Evolutionary conservation across 495 filamentous ascomycete species (phyloP), one percentile per base, ranked within the genome.

Genomic region (Parmelia sp.): DNA sequence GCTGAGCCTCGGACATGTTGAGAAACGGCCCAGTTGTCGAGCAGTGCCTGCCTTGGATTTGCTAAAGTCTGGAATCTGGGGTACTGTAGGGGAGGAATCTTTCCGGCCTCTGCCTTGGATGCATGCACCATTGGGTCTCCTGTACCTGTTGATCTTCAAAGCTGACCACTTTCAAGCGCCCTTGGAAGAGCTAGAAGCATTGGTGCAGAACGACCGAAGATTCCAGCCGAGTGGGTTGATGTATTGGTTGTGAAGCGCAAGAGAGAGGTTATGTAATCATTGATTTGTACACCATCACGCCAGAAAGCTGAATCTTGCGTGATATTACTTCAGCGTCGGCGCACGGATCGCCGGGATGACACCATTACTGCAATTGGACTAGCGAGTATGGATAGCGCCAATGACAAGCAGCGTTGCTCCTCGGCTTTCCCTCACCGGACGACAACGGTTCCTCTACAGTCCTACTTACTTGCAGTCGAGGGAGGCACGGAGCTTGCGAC

Each of bases 231-330:
- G 10, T 23, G 45, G 0, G 25, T 7, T 27, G 45, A 15, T 27
- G 45, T 51, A 14, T 27, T n/a, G n/a, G 12, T n/a, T n/a, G n/a
- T n/a, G n/a, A n/a, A n/a, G 49, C 49, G 49, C 49, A 53, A 53
- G 49, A 17, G 49, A 53, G 15, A 31, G 12, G 12, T 19, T 17
- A 53, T 49, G 45, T 53, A 15, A 31, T 15, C 14, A 31, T 27
- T n/a, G 45, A 27, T 23, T 25, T 12, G 1, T 45, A n/a, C 25
- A 47, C 44, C 44, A 53, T 53, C 25, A 53, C 49, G 49, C 27
- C 49, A 53, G 49, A 31, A 27, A 12, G 45, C 23, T 27, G 5
- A 27, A 25, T 49, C 23, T 53, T 53, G 49, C 49, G 49, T 53
- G 47, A 47, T 47, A 21, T n/a, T 45, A n/a, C 42, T 45, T 45